phyloP scores from a whole-genome alignment of 345 rosid genomes.

The Linum usitatissimum region DNA sequence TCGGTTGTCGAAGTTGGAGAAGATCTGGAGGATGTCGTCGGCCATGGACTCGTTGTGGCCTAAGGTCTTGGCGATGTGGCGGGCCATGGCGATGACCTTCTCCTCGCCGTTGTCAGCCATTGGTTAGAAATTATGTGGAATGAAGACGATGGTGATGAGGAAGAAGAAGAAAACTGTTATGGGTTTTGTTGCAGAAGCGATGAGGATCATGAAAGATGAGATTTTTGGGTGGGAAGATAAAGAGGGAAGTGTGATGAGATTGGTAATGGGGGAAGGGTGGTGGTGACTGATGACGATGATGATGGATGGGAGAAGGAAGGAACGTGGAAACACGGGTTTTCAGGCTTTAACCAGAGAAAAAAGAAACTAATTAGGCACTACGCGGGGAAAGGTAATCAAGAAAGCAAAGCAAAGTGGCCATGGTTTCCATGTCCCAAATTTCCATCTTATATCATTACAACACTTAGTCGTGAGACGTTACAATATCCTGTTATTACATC shows the following conservation, averaged over 20 bases:
- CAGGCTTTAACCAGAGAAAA: background rate
- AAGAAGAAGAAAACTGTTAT: too few relatives aligned
- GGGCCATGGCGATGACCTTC: slow-evolving; percentile 73
- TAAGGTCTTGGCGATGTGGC: slow-evolving; percentile 84
- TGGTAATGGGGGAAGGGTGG: background rate
- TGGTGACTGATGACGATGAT: too few relatives aligned
- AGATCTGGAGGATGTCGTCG: slow-evolving; percentile 83
- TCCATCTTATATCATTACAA: too few relatives aligned
- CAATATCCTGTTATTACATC: too few relatives aligned
- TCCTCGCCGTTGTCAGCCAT: slow-evolving; percentile 72
- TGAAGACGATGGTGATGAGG: too few relatives aligned
- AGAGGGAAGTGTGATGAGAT: background rate
- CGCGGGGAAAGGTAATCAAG: too few relatives aligned
- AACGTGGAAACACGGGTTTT: background rate
- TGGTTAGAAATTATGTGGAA: background rate
- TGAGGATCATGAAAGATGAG: background rate
- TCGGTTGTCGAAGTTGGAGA: slow-evolving; percentile 79
- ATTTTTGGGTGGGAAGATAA: background rate
- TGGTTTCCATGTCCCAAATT: too few relatives aligned
- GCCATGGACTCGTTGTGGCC: slow-evolving; percentile 80
- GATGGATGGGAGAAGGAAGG: background rate
- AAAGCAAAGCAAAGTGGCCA: too few relatives aligned
- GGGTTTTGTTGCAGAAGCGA: too few relatives aligned
- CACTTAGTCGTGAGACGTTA: too few relatives aligned
- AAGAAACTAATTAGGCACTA: too few relatives aligned